phyloP scores from a whole-genome alignment of 2,329 filamentous ascomycete species.

The Ramularia collo-cygni region DNA sequence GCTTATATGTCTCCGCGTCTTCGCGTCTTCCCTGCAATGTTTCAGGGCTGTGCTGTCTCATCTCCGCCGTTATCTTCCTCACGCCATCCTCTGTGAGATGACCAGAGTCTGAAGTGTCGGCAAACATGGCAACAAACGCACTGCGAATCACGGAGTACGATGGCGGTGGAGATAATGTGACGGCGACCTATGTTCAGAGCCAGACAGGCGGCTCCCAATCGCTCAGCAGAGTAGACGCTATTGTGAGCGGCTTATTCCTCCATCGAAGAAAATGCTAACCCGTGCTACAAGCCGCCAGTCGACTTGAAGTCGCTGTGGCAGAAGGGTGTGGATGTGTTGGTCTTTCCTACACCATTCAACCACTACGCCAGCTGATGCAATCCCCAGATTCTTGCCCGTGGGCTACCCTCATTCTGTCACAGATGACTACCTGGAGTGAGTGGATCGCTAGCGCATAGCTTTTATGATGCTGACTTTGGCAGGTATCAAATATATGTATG shows the following conservation, averaged over 20 bases:
- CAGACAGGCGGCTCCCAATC: constrained; percentile 13
- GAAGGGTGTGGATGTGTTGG: constrained; percentile 60
- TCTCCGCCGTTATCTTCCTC: no score
- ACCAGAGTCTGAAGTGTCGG: constrained; percentile 1
- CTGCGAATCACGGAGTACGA: constrained; percentile 37
- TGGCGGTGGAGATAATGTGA: constrained; percentile 42
- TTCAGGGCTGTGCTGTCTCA: no score
- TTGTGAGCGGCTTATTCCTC: constrained; percentile 28
- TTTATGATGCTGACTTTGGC: neutral
- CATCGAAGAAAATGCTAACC: constrained; percentile 7
- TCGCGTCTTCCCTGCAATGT: no score
- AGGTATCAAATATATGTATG: constrained; percentile 64
- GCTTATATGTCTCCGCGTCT: no score
- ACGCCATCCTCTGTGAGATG: no score
- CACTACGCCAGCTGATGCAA: no score
- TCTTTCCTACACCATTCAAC: no score
- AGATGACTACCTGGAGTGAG: constrained; percentile 72
- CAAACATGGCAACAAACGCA: constrained; percentile 9
- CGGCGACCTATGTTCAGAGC: constrained; percentile 45
- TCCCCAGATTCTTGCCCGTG: constrained; percentile 52
- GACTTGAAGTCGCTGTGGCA: constrained; percentile 28
- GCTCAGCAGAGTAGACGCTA: constrained; percentile 40
- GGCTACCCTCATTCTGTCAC: constrained; percentile 87
- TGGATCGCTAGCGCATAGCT: constrained; percentile 28
- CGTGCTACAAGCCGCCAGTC: constrained; percentile 7